phyloP scores from a whole-genome alignment of 2,329 filamentous ascomycete genomes.

The Sarocladium kiliense region DNA sequence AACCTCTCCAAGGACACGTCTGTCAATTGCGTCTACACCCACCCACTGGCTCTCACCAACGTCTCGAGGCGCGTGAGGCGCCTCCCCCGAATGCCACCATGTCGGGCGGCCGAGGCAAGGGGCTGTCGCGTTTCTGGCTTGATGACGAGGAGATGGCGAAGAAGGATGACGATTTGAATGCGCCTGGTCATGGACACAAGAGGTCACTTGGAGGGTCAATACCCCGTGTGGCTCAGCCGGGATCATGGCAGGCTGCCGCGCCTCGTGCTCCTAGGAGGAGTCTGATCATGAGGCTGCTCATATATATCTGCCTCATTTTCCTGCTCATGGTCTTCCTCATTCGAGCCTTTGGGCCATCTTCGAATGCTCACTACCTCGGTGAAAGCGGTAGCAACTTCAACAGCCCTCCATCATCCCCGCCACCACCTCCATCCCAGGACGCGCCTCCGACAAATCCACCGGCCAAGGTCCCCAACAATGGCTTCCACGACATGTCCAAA shows the following conservation, averaged over 20 bases:
- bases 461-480: not conserved
- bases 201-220: not conserved
- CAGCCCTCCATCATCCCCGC: not conserved
- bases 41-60: not conserved
- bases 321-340: conserved; percentile 47
- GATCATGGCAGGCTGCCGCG: conserved; percentile 31
- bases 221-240: conserved; percentile 20
- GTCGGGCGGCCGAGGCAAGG: conserved; percentile 27
- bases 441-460: not conserved
- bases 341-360: conserved; percentile 13
- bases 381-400: not conserved
- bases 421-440: not conserved
- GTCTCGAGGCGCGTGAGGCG: not conserved
- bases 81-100: conserved; percentile 24
- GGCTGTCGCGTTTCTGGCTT: conserved; percentile 36
- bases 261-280: conserved; percentile 43
- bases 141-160: conserved; percentile 53
- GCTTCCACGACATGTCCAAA: not conserved
- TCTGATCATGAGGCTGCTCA: conserved; percentile 45
- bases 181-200: conserved; percentile 16
- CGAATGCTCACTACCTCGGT: not conserved
- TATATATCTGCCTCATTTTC: conserved; percentile 40
- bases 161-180: conserved; percentile 48
- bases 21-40: not conserved
- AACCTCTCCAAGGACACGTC: not conserved